Evolutionary conservation across 164 flowering plant genomes (phyloP), one percentile per base, ranked within the genome.

Genomic region (Macadamia tetraphylla): DNA sequence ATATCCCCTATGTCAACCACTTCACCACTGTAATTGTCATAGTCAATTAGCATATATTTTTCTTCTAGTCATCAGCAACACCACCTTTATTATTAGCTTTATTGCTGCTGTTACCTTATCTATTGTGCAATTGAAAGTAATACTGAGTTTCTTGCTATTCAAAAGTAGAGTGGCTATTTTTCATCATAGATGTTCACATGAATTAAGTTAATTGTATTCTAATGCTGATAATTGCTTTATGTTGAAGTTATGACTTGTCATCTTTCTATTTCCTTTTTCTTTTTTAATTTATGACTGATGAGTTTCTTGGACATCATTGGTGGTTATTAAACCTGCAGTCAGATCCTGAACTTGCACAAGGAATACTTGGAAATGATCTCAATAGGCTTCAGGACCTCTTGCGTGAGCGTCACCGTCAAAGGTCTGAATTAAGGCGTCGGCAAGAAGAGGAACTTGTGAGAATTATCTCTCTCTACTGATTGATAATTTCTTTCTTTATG

Each of bases 331-430:
- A 60, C 65, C 70, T 72, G 40, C 83, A 94, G 98, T 72, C 48
- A 69, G 98, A 92, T 82, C 99, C 99, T 67, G 90, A 87, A 65
- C 70, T 95, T 60, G 99, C 98, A 53, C 98, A 92, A 88, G 88
- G 67, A 65, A 29, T 94, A 76, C 82, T 87, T 71, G 98, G 94
- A 58, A 86, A 85, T 74, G 91, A 95, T 83, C 85, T 92, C 30
- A 84, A 90, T 74, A 80, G 32, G 65, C 62, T 95, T 67, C 99
- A 92, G 76, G 85, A 83, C 7, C 23, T 88, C 60, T 77, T 95
- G 75, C 82, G 88, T 35, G 75, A 76, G 32, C 90, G 94, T 44
- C 83, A 87, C 81, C 85, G 55, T 32, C 98, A 90, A 60, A 87
- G 77, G 76, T 73, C 89, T 74, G 88, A 84, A 60, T 67, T 87